Evolutionary conservation across 2,329 filamentous ascomycete genomes (phyloP).

Genomic region (Aciculosporium take): DNA sequence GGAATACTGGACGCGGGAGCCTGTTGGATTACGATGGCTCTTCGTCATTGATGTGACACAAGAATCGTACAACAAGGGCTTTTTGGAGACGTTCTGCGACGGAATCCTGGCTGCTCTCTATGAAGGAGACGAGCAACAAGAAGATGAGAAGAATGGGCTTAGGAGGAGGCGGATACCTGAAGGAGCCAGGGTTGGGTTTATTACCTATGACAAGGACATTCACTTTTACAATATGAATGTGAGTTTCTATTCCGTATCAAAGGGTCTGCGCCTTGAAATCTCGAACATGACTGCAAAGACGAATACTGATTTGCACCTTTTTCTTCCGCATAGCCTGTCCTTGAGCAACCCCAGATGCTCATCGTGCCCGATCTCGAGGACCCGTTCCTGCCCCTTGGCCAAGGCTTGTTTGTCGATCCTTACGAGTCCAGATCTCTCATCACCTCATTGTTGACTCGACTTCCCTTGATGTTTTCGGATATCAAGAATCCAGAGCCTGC

Average conservation of each 20-base stretch:
- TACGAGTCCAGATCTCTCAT: slow-evolving; percentile 81
- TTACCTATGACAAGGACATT: slow-evolving; percentile 91
- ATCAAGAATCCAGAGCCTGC: slow-evolving; percentile 87
- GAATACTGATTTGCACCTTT: background rate
- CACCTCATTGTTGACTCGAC: slow-evolving; percentile 64
- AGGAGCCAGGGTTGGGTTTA: slow-evolving; percentile 80
- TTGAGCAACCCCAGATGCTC: slow-evolving; percentile 91
- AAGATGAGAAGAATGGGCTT: slow-evolving; percentile 36
- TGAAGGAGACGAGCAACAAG: slow-evolving; percentile 41
- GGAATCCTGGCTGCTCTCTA: slow-evolving; percentile 80
- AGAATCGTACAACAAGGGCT: slow-evolving; percentile 81
- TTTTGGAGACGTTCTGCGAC: slow-evolving; percentile 78
- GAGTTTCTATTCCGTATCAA: slow-evolving; percentile 24
- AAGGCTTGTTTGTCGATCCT: slow-evolving; percentile 89
- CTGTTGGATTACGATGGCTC: slow-evolving; percentile 72
- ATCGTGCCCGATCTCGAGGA: slow-evolving; percentile 97
- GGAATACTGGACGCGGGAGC: slow-evolving; percentile 95
- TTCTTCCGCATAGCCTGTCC: slow-evolving; percentile 37
- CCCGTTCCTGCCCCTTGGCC: slow-evolving; percentile 81
- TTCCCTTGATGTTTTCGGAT: slow-evolving; percentile 75
- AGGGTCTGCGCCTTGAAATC: background rate
- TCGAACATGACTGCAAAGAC: background rate
- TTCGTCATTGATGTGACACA: slow-evolving; percentile 91
- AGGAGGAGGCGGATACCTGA: slow-evolving; percentile 50
- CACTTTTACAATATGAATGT: slow-evolving; percentile 95